Percentiles rank a stretch among this genome's conserved stretches.
These are phyloP conservation scores for Phytophthora meadii DNA, from an alignment of 352 stramenopile genomes.

Conservation along the genomic window DNA sequence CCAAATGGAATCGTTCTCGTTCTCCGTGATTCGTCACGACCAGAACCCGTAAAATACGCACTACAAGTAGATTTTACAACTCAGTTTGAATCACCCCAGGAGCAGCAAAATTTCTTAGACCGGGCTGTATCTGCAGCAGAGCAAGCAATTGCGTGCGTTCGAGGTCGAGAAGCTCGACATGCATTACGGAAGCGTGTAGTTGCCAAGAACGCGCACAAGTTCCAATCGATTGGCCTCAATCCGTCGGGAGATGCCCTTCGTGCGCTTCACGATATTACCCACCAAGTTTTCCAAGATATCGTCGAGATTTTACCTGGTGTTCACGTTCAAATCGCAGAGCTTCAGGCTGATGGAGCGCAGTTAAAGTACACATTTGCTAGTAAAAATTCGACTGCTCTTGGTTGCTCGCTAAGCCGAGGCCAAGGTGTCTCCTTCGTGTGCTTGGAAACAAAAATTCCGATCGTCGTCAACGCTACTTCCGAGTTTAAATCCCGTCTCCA, in stretches of 20 bases:
- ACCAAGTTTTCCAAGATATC: slow-evolving; percentile 56
- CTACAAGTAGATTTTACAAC: slow-evolving; percentile 53
- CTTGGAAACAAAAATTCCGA: slow-evolving; percentile 46
- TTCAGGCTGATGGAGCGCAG: slow-evolving; percentile 51
- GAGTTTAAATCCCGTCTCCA: slow-evolving; percentile 44
- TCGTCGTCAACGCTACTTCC: slow-evolving; percentile 49
- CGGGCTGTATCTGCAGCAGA: slow-evolving; percentile 48
- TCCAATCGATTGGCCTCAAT: slow-evolving; percentile 54
- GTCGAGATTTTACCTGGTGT: slow-evolving; percentile 56
- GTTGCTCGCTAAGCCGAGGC: slow-evolving; percentile 41
- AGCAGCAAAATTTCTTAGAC: slow-evolving; percentile 36
- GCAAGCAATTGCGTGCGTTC: slow-evolving; percentile 55
- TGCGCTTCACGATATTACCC: slow-evolving; percentile 52
- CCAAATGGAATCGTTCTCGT: slow-evolving; percentile 46
- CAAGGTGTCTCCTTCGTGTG: slow-evolving; percentile 67
- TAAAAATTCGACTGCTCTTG: slow-evolving; percentile 44
- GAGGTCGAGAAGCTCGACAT: slow-evolving; percentile 51
- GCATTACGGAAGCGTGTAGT: slow-evolving; percentile 33
- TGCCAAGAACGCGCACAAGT: slow-evolving; percentile 16
- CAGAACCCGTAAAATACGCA: slow-evolving; percentile 39
- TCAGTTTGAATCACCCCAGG: slow-evolving; percentile 22
- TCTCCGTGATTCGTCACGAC: slow-evolving; percentile 35
- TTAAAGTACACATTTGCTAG: slow-evolving; percentile 62
- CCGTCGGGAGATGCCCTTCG: slow-evolving; percentile 61
- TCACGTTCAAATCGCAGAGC: slow-evolving; percentile 60